Percentiles rank a stretch among this genome's conserved stretches.
Conservation (phyloP, 2,329 filamentous ascomycete species). For the Hymenoscyphus albidus region DNA sequence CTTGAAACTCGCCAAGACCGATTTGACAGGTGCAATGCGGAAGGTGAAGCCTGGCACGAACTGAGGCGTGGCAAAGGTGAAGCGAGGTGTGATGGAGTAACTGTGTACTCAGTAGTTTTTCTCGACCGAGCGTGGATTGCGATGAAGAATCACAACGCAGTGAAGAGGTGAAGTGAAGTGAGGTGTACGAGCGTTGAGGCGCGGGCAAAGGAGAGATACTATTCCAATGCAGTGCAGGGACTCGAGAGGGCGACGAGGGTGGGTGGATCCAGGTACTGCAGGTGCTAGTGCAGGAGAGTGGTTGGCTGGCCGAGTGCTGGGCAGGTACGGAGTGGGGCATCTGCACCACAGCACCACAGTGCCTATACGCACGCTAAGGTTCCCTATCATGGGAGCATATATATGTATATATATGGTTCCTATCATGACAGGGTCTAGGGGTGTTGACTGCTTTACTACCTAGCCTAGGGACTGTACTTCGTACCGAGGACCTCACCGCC, state of each 20-base stretch:
- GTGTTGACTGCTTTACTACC: no score
- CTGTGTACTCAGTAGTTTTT: background rate
- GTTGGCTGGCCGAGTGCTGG: no score
- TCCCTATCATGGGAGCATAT: no score
- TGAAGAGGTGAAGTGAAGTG: background rate
- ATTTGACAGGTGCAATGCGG: background rate
- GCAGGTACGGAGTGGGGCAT: no score
- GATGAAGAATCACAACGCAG: background rate
- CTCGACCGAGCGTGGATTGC: background rate
- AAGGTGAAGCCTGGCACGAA: background rate
- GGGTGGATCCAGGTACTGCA: background rate
- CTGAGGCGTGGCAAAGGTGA: background rate
- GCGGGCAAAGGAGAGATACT: background rate
- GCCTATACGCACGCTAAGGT: no score
- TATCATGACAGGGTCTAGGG: no score
- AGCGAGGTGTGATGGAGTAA: background rate
- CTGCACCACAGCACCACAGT: no score
- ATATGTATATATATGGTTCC: no score
- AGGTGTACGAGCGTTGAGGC: background rate
- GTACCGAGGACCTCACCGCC: no score
- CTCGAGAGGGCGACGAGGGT: background rate
- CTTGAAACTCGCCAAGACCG: slow-evolving; percentile 3
- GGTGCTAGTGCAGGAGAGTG: no score
- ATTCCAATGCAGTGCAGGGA: background rate
- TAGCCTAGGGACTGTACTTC: no score